Evolutionary conservation across 2,329 filamentous ascomycete species (phyloP), one percentile per base, ranked within the genome.

Genomic region (Calonectria honghensis): DNA sequence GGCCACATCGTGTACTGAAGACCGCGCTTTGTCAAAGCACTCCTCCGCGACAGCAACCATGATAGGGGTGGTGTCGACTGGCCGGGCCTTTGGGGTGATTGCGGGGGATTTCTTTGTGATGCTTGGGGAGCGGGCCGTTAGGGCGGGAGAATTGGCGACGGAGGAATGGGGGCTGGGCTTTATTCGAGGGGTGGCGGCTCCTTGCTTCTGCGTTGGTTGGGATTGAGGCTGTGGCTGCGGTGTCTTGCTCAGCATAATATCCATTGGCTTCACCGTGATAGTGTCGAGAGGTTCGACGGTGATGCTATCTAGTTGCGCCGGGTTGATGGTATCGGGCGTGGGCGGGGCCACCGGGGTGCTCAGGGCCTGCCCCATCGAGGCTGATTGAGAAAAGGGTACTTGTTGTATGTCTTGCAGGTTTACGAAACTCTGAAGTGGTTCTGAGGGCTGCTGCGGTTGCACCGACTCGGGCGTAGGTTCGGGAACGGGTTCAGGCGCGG

Each of bases 1-100:
- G 52, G 85, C 85, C 1, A 85, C 83, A 68, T 89, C 84, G 69
- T 90, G 87, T 68, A 90, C 87, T 3, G 88, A 86, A 24, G 85
- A 85, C 74, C 93, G 91, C 20, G 94, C 94, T 68, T 92, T 92
- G 32, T 87, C 86, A 68, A 96, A 91, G 79, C 94, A 95, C 77
- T 96, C 94, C 79, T 96, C 94, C 3, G 94, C 94, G 18, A 95
- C 88, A n/a, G 90, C 90, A 10, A 95, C 87, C 72, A 96, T 87
- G 11, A 96, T 85, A 2, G 92, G 87, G 3, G 90, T 86, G 0
- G 88, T 89, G 71, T 91, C 90, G 11, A 88, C 82, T 11, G 88
- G 86, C 5, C 85, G 82, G 10, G 84, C 81, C 75, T 86, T 87
- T 6, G 85, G 82, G 0, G 85, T 83, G 4, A 85, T 80, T 9